Evolutionary conservation across 768 basidiomycete species (phyloP), one percentile per base, ranked within the genome.

Genomic region (Suillus spraguei): DNA sequence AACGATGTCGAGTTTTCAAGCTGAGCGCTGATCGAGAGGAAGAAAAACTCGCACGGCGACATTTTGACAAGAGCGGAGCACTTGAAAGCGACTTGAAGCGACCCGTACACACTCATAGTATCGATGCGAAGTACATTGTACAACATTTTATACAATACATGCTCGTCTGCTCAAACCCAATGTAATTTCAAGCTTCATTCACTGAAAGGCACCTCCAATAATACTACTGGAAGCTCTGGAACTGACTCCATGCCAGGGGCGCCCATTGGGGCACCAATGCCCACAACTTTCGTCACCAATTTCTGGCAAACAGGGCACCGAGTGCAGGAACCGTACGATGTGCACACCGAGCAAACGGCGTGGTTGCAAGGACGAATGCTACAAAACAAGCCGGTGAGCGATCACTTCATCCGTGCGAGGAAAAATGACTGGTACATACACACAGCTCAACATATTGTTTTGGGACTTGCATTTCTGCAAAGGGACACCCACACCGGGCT

Each of bases 361-460:
- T 54, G 53, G 6, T 54, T 36, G 20, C 53, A 54, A n/a, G 53
- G 35, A 22, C 53, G 53, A 14, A 55, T 55, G n/a, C 53, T 55
- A 16, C 35, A 55, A 36, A 55, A 7, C 3, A 36, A 53, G 5
- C 3, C 5, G 3, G n/a, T 22, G 5, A 55, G 32, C 36, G 3
- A 54, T 54, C 44, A 44, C 44, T 11, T 36, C n/a, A 22, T 22
- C n/a, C n/a, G 5, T 16, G 2, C n/a, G n/a, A 22, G n/a, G 13
- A 13, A n/a, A 22, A 55, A 8, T 16, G 14, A 55, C 10, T 46
- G 9, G n/a, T 22, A 55, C 54, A 13, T 38, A 55, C 54, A 55
- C n/a, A 16, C 54, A 55, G 36, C 36, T 35, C 22, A 36, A 38
- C 54, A 55, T 55, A 55, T 55, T 55, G 3, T 22, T 36, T 13